Base-by-base conservation (phyloP, 345 rosid species). In the Dimocarpus longan region DNA sequence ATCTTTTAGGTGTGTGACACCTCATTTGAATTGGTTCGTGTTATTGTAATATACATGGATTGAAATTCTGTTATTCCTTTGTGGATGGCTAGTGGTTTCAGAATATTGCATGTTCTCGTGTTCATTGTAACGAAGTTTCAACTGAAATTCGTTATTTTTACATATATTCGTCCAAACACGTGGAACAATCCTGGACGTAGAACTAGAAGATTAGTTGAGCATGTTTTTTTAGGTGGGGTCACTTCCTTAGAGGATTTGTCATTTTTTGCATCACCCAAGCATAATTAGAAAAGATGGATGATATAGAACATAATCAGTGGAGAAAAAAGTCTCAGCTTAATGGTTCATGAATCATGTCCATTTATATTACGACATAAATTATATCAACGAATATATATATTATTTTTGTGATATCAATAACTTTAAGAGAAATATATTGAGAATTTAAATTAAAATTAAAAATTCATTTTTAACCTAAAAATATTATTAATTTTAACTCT, bases 1-100 rank as follows among this genome's bases (percentile, higher is more conserved):
- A 80, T 80, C 76, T 70, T 42, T 54, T 56, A 40, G 78, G 73
- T 67, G 66, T 39, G 21, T 18, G 43, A 26, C 78, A 66, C 73
- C 6, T 10, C 57, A 66, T 74, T 65, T 54, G 50, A 71, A 50
- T 70, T 64, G 52, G 72, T 63, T 60, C 75, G 57, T 52, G 6
- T 15, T 52, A n/a, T 59, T 54, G 26, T 60, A 9, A 9, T 6
- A 5, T 18, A 26, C 24, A 26, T 74, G 42, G 18, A 43, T 6
- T 52, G 21, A 32, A 70, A 11, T 54, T 42, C 18, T 46, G 52
- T 40, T 59, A 32, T 59, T 80, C 65, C 21, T 12, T 24, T 5
- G 0, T 37, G 3, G 26, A 3, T n/a, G 28, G 67, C 3, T 48
- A 28, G 65, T 66, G 72, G 22, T 19, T 50, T 19, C 5, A 50